phyloP scores from a whole-genome alignment of 345 rosid species.

The Eucalyptus regnans region DNA sequence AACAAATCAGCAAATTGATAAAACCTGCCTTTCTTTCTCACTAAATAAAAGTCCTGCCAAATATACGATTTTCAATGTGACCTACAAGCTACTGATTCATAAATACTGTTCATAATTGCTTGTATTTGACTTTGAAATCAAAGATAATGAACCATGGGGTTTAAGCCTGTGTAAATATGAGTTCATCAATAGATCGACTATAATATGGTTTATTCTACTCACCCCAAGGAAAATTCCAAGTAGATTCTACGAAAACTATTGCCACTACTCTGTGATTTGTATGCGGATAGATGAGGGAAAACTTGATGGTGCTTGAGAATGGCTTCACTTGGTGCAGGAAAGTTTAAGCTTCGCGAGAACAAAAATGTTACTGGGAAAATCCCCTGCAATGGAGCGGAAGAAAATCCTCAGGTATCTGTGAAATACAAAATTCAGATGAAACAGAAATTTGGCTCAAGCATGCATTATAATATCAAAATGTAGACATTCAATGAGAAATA shows the following conservation, averaged over 20 bases:
- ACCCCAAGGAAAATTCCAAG: conserved; percentile 92
- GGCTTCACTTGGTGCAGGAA: conserved; percentile 54
- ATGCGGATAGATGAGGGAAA: conserved; percentile 47
- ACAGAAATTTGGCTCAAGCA: background rate
- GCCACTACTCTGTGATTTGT: conserved; percentile 20
- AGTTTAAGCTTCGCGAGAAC: conserved; percentile 62
- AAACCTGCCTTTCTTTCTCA: background rate
- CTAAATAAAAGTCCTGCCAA: background rate
- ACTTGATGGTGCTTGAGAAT: conserved; percentile 27
- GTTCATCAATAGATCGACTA: background rate
- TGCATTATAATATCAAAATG: background rate
- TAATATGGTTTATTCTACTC: conserved; percentile 1
- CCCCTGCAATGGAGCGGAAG: conserved; percentile 24
- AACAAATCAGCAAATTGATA: background rate
- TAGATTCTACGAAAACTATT: conserved; percentile 67
- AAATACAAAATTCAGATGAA: background rate
- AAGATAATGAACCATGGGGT: background rate
- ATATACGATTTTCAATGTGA: background rate
- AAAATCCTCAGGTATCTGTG: background rate
- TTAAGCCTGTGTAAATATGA: background rate
- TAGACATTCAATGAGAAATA: background rate
- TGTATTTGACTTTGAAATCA: background rate
- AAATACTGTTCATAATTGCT: background rate
- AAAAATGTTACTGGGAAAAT: conserved; percentile 63
- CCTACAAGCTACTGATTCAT: background rate